Percentiles rank a stretch among this genome's conserved stretches.
Conservation (phyloP, 1,284 basidiomycete genomes). For the Ganoderma sinense region DNA sequence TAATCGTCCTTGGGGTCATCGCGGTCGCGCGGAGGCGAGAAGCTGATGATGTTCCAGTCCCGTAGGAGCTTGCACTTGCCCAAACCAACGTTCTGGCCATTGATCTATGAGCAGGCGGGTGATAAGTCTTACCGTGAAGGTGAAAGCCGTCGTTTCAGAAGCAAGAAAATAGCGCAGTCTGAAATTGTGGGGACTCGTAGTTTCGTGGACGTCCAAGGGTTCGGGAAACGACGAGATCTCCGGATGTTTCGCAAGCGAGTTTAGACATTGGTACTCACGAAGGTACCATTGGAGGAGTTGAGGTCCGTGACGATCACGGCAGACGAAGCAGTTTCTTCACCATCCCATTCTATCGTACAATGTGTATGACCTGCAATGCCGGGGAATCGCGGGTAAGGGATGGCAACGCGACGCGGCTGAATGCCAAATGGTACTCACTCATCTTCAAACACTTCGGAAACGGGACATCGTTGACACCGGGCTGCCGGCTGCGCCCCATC, state of each 20-base stretch:
- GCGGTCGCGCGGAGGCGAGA: conserved; percentile 57
- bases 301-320: conserved; percentile 72
- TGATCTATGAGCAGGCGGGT: conserved; percentile 58
- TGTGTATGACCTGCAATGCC: conserved; percentile 64
- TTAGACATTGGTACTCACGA: conserved; percentile 55
- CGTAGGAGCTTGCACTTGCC: conserved; percentile 63
- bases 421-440: conserved; percentile 48
- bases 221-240: too few species aligned
- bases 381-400: not conserved
- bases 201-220: too few species aligned
- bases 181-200: too few species aligned
- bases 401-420: not conserved
- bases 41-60: conserved; percentile 83
- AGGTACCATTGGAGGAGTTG: conserved; percentile 81
- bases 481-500: conserved; percentile 58
- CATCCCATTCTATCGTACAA: conserved; percentile 72
- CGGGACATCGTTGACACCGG: conserved; percentile 59
- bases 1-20: conserved; percentile 54
- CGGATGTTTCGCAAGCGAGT: too few species aligned
- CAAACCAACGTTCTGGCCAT: conserved; percentile 66
- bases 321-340: conserved; percentile 53
- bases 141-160: too few species aligned
- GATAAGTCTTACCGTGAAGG: too few species aligned
- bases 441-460: not conserved
- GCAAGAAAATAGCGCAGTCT: too few species aligned